phyloP scores from a whole-genome alignment of 305 asterid genomes.

The Ilex paraguariensis region DNA sequence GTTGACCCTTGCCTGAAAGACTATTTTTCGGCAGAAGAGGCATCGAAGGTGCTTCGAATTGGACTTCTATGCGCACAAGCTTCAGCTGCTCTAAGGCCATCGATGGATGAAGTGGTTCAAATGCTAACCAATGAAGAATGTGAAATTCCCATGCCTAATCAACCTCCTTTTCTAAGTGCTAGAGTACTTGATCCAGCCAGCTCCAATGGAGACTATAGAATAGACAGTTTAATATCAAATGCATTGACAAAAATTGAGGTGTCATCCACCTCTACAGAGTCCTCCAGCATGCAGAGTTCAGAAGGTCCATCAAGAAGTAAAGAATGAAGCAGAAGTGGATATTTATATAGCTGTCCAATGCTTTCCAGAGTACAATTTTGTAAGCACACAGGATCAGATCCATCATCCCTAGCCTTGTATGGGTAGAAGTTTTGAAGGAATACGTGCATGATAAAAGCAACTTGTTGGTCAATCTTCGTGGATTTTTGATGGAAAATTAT shows the following conservation, averaged over 20 bases:
- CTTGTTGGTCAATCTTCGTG: neutral
- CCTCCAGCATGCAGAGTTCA: neutral
- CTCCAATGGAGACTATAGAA: neutral
- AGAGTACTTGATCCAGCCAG: neutral
- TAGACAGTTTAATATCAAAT: neutral
- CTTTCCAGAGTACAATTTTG: neutral
- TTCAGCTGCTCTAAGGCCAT: conserved; percentile 1
- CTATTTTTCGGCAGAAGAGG: conserved; percentile 22
- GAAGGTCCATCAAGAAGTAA: neutral
- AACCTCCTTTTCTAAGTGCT: neutral
- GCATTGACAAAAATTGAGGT: neutral
- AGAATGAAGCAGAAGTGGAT: neutral
- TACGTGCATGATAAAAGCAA: neutral
- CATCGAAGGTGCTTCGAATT: conserved; percentile 20
- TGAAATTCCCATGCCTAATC: neutral
- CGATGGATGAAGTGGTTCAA: neutral
- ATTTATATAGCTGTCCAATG: too few species aligned
- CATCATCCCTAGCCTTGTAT: neutral
- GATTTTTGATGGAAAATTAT: too few species aligned
- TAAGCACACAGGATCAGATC: neutral
- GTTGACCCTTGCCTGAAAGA: conserved; percentile 25
- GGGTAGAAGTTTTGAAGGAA: neutral
- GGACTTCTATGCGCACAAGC: conserved; percentile 32
- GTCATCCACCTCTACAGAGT: neutral
- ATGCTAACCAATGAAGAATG: neutral